Conservation (phyloP, 768 basidiomycete genomes). For the Naganishia randhawae region DNA sequence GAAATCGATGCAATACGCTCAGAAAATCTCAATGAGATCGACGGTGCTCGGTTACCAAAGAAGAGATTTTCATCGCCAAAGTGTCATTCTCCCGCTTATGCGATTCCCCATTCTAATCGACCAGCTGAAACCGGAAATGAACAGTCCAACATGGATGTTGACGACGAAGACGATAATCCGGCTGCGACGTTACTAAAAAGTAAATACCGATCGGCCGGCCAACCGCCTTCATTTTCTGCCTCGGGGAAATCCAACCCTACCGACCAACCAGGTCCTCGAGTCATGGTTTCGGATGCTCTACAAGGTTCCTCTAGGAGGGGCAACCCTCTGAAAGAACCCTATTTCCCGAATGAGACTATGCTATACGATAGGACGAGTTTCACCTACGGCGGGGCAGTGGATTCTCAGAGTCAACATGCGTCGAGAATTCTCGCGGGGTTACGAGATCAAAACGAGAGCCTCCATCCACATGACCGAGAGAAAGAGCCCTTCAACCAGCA, state of each 20-base stretch:
- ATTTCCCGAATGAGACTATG: neutral
- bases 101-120: too few species aligned
- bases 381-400: constrained; percentile 8
- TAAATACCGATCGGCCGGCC: neutral
- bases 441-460: neutral
- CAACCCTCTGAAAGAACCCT: neutral
- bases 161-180: neutral
- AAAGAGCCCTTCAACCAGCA: neutral
- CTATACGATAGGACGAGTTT: constrained; percentile 1
- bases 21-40: too few species aligned
- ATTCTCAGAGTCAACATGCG: neutral
- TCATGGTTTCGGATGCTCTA: neutral
- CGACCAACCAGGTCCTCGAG: neutral
- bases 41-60: too few species aligned
- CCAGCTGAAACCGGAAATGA: too few species aligned
- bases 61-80: too few species aligned
- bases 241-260: neutral
- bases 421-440: neutral
- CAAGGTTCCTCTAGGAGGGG: neutral
- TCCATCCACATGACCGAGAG: neutral
- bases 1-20: neutral
- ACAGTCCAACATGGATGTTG: neutral
- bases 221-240: neutral
- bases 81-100: too few species aligned
- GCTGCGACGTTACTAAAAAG: neutral